Evolutionary conservation across 1,139 yeast species (phyloP), one percentile per base, ranked within the genome.

Genomic region (Saccharomyces hybrid): DNA sequence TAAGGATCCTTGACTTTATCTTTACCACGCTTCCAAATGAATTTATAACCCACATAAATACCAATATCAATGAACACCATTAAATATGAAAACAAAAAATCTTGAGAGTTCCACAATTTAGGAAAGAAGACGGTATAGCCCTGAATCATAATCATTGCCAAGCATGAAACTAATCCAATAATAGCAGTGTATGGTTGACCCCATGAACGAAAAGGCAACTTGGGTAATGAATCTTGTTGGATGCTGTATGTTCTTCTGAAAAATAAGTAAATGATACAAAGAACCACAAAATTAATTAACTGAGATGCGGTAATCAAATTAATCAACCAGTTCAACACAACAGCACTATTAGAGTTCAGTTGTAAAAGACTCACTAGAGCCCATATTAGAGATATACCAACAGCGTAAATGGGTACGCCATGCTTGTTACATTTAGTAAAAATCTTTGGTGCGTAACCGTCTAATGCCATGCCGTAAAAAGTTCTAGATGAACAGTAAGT

Each of bases 221-320:
- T 63, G 38, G 76, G 72, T 51, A 91, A 70, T 53, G 77, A 76
- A 46, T 83, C 71, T 7, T 80, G 79, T 62, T 85, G 91, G 0
- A 77, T 81, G 47, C 74, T 66, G 61, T 81, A 76, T 2, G 91
- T 93, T 52, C 77, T 73, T 69, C 80, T 79, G 71, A 88, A 88
- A 70, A 78, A 82, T 58, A 76, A 57, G 71, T 85, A 88, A 2
- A 85, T 83, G 46, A 82, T 66, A 56, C 82, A 73, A 76, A 88
- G 82, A 59, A 82, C 76, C 48, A 80, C 78, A 64, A 84, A 87
- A 67, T 85, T 87, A 64, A 88, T 80, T 60, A 88, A 73, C 69
- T 87, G 93, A 2, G 91, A 84, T 1, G 91, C 88, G 1, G 96
- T 88, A 62, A 86, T 85, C 61, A 88, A 73, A 62, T 82, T 84